Evolutionary conservation across 768 basidiomycete genomes (phyloP).

Genomic region (Pleurotus salmoneostramineus): DNA sequence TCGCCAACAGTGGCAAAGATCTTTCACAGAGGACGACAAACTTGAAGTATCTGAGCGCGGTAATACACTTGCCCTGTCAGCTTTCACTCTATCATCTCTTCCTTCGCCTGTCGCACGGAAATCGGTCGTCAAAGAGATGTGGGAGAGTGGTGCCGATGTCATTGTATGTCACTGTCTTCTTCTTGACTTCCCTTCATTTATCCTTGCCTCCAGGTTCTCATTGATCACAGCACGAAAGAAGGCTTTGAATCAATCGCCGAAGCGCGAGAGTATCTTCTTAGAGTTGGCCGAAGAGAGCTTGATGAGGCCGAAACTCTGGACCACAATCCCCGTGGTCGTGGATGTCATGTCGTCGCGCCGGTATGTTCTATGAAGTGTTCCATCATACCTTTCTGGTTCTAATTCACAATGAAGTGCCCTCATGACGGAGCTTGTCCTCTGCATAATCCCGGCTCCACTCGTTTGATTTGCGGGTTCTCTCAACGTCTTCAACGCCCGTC

Average conservation of each 20-base stretch:
- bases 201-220: conserved; percentile 56
- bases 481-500: conserved; percentile 85
- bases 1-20: conserved; percentile 50
- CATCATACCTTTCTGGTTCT: conserved; percentile 3
- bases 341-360: conserved; percentile 85
- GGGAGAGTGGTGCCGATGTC: conserved; percentile 85
- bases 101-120: conserved; percentile 57
- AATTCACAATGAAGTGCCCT: conserved; percentile 59
- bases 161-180: conserved; percentile 46
- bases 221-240: conserved; percentile 74
- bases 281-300: conserved; percentile 55
- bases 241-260: conserved; percentile 81
- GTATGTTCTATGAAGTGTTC: conserved; percentile 39
- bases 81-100: conserved; percentile 81
- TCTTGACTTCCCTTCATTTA: background rate
- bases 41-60: conserved; percentile 37
- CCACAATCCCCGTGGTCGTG: conserved; percentile 45
- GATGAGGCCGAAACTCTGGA: conserved; percentile 37
- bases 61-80: conserved; percentile 70
- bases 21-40: conserved; percentile 45
- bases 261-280: conserved; percentile 71
- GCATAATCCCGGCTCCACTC: conserved; percentile 45
- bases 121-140: conserved; percentile 76
- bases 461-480: conserved; percentile 74
- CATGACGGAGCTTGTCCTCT: conserved; percentile 88